Evolutionary conservation across 495 filamentous ascomycete species (phyloP), one percentile per base, ranked within the genome.

Genomic region (Penicillium waksmanii): DNA sequence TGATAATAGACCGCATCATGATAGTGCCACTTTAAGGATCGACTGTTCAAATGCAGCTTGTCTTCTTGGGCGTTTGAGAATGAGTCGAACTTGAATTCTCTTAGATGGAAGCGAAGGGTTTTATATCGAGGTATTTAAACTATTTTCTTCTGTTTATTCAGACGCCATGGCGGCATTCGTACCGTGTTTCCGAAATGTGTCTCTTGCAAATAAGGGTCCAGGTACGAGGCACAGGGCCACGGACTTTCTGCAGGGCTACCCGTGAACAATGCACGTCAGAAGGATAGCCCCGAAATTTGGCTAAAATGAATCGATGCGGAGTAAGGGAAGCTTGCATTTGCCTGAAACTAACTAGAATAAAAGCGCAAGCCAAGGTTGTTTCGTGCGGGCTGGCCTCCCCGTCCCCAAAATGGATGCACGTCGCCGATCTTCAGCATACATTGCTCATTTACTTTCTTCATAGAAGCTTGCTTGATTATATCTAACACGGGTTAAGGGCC

Each of bases 1-100:
- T 33, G n/a, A 63, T 19, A 4, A 60, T 27, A 33, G 50, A 63
- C 51, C 50, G 42, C 60, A 66, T 66, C 7, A 33, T 63, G 56
- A 38, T 21, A 7, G 7, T 42, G 15, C 27, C 10, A 34, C 25
- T 33, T 18, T 42, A 42, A 7, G 43, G n/a, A n/a, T 19, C 25
- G 10, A 15, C 23, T 57, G 13, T 40, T 18, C 8, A 1, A 31
- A 2, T 53, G 10, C 36, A 13, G 15, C 36, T 38, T n/a, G 15
- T n/a, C 3, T 5, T 38, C 11, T 38, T n/a, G 3, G 12, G 4
- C 3, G 17, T 2, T 18, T 44, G 42, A 0, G 8, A 10, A 18
- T 4, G 17, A 5, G 15, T 17, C 19, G 42, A 44, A 18, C 7
- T 44, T 44, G 8, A 19, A 44, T 1, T 44, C 11, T 38, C 36